Evolutionary conservation across 208 protist species (phyloP), one percentile per base, ranked within the genome.

Genomic region (Endotrypanum monterogeii): DNA sequence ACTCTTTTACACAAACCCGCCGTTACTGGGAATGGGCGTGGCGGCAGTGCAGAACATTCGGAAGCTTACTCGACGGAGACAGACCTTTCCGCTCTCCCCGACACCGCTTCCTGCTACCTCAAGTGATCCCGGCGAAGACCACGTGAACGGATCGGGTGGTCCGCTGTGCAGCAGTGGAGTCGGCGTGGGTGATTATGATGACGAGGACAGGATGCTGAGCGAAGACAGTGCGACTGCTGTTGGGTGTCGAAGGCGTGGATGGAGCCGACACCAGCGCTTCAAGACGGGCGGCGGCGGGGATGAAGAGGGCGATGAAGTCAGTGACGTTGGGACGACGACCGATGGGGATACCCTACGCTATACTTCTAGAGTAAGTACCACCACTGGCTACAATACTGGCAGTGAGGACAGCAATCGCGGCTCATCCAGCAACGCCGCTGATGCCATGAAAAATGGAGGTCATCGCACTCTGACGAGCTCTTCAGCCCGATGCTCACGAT

Each of bases 371-470:
- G 63, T 25, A 12, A 58, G 30, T 25, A 37, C n/a, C 25, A 41
- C 70, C 23, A 57, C 32, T 30, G 46, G 0, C 12, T 52, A 20
- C 32, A 60, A 25, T 25, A 44, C 20, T 20, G n/a, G 32, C 63
- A 68, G 63, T 69, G 41, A 30, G 32, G 35, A 2, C 11, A 50
- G 41, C 39, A 61, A 11, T 60, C 66, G 62, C 28, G 51, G 63
- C 63, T 55, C 44, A 6, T 32, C 25, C 30, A 25, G 46, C 28
- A 28, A 39, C 48, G 63, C 25, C 6, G n/a, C 14, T 6, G 63
- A 39, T n/a, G 32, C 0, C 37, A 14, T 44, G 9, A 18, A 18
- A 5, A 65, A 25, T 30, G 32, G 28, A 30, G 60, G 37, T 3
- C 60, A 25, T 12, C 60, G 37, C 9, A 23, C 11, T 5, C 32